Conservation (phyloP, 768 basidiomycete species). For the Tylopilus intermedius region DNA sequence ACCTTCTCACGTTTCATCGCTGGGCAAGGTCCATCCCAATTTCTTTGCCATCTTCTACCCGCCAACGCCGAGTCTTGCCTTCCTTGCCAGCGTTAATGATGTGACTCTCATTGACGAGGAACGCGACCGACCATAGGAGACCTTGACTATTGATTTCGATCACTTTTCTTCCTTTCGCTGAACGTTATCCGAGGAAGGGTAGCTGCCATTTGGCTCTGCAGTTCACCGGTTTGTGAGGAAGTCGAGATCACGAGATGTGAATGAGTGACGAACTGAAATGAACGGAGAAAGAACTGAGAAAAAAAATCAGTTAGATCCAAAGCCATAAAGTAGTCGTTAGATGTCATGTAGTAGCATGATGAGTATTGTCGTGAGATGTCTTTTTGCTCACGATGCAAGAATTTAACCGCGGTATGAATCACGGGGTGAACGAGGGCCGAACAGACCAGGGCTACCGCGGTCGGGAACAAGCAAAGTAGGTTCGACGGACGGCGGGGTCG, state of each 20-base stretch:
- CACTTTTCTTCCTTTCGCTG: too few relatives aligned
- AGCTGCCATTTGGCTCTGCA: too few relatives aligned
- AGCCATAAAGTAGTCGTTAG: slow-evolving; percentile 12
- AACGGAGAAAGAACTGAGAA: slow-evolving; percentile 7
- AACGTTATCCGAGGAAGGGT: too few relatives aligned
- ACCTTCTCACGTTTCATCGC: slow-evolving; percentile 46
- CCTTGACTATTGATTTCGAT: too few relatives aligned
- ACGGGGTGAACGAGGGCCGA: slow-evolving; percentile 71
- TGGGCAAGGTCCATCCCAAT: slow-evolving; percentile 71
- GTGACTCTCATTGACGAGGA: too few relatives aligned
- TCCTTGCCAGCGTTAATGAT: too few relatives aligned
- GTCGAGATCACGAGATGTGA: neutral
- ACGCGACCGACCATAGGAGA: too few relatives aligned
- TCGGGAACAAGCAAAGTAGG: slow-evolving; percentile 60
- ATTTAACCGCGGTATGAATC: slow-evolving; percentile 28
- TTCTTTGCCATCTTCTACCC: too few relatives aligned
- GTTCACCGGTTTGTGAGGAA: too few relatives aligned
- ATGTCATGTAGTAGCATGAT: slow-evolving; percentile 1
- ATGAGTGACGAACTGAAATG: slow-evolving; percentile 1
- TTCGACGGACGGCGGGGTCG: slow-evolving; percentile 58
- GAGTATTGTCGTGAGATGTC: neutral
- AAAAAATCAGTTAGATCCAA: slow-evolving; percentile 6
- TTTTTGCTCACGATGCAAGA: neutral
- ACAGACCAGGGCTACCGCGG: slow-evolving; percentile 59
- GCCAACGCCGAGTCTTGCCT: too few relatives aligned